A percentile compares a stretch with the other conserved stretches of the same genome.
Evolutionary conservation across 2,329 filamentous ascomycete species (phyloP).

Genomic region (Aurifilum marmelostoma): DNA sequence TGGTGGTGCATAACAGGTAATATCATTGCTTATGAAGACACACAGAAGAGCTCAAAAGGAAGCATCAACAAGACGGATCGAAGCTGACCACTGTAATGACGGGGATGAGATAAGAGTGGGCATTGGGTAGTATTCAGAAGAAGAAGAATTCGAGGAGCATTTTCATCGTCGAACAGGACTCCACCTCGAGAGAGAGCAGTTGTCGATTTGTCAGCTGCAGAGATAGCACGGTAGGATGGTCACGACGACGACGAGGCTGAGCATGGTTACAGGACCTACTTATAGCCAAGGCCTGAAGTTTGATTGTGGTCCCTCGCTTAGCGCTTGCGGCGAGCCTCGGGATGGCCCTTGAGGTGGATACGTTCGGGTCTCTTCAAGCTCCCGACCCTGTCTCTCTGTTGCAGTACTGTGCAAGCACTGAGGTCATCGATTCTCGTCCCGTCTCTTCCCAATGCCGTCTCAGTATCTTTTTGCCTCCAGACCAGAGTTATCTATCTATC

Average conservation of each 20-base stretch:
- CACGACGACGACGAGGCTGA: background rate
- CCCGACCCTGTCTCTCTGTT: background rate
- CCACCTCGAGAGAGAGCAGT: background rate
- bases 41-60: background rate
- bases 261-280: too few relatives aligned
- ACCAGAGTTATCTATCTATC: background rate
- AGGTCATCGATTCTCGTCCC: background rate
- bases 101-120: background rate
- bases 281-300: background rate
- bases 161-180: background rate
- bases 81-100: background rate
- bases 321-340: background rate
- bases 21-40: background rate
- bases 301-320: background rate
- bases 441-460: background rate
- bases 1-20: background rate
- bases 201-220: background rate
- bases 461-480: background rate
- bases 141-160: constrained; percentile 9
- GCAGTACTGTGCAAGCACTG: background rate
- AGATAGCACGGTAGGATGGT: background rate
- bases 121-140: background rate
- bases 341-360: background rate
- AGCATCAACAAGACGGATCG: background rate
- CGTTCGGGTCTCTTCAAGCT: background rate